These are phyloP conservation scores for Asterophora lycoperdoides DNA, from an alignment of 768 basidiomycete species.

Conservation along the genomic window DNA sequence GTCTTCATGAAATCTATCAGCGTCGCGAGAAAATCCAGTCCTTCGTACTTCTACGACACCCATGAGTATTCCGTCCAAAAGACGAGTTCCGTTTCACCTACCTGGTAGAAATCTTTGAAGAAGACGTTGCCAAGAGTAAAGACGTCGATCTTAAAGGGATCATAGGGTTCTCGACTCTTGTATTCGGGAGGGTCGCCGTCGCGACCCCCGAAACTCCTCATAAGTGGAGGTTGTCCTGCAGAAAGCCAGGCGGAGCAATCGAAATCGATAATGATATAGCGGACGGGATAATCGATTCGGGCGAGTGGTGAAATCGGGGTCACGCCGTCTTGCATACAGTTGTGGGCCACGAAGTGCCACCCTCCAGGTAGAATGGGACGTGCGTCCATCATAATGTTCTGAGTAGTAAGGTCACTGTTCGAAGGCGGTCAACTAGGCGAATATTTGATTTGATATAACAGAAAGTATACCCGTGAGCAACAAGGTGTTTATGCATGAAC, in stretches of 20 bases:
- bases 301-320: neutral
- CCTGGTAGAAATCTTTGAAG: conserved; percentile 1
- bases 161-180: no score
- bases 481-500: neutral
- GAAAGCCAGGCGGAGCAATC: neutral
- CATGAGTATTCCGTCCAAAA: no score
- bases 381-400: neutral
- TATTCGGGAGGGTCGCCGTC: neutral
- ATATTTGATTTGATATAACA: no score
- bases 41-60: neutral
- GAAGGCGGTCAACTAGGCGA: no score
- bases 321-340: neutral
- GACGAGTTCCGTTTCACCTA: no score
- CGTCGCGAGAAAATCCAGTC: neutral
- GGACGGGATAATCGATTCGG: neutral
- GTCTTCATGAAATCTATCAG: conserved; percentile 1
- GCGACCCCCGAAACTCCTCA: neutral
- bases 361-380: neutral
- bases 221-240: neutral
- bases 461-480: neutral
- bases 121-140: conserved; percentile 5
- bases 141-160: conserved; percentile 6
- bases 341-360: neutral
- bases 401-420: neutral
- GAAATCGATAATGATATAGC: neutral